Conservation (phyloP, 306 rosid genomes). For the Ceratonia siliqua region DNA sequence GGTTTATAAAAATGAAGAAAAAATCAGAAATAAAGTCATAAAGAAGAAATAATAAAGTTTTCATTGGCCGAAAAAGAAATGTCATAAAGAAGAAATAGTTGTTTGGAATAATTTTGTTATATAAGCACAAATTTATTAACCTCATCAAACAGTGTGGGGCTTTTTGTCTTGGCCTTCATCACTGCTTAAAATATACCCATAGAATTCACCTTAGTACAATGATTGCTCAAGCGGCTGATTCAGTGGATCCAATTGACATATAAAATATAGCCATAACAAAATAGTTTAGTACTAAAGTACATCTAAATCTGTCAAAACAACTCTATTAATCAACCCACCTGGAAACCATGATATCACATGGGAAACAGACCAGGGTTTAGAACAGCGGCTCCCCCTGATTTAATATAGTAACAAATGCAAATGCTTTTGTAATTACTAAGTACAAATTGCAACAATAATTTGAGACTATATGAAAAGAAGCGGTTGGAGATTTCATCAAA, state of each 20-base stretch:
- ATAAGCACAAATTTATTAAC: too few species aligned
- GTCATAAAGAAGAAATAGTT: too few species aligned
- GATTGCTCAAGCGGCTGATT: slow-evolving; percentile 8
- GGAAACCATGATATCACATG: slow-evolving; percentile 42
- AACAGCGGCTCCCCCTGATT: not conserved
- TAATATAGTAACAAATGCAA: not conserved
- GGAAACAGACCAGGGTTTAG: not conserved
- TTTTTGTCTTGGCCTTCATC: not conserved
- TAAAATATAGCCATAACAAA: slow-evolving; percentile 20
- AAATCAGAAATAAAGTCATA: too few species aligned
- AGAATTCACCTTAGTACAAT: slow-evolving; percentile 24
- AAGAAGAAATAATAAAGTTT: too few species aligned
- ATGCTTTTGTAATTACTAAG: too few species aligned
- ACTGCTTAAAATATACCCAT: not conserved
- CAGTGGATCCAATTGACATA: slow-evolving; percentile 15
- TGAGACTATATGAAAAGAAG: not conserved
- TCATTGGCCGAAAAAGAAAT: too few species aligned
- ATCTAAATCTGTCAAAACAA: not conserved
- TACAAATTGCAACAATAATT: too few species aligned
- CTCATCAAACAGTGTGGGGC: slow-evolving; percentile 16
- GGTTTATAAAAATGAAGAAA: too few species aligned
- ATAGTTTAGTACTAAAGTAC: not conserved
- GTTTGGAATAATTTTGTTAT: too few species aligned
- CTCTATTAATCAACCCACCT: not conserved
- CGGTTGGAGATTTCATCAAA: not conserved